Percentiles rank a stretch among this genome's conserved stretches.
phyloP scores from a whole-genome alignment of 2,329 filamentous ascomycete genomes.

The Aspergillus awamori region DNA sequence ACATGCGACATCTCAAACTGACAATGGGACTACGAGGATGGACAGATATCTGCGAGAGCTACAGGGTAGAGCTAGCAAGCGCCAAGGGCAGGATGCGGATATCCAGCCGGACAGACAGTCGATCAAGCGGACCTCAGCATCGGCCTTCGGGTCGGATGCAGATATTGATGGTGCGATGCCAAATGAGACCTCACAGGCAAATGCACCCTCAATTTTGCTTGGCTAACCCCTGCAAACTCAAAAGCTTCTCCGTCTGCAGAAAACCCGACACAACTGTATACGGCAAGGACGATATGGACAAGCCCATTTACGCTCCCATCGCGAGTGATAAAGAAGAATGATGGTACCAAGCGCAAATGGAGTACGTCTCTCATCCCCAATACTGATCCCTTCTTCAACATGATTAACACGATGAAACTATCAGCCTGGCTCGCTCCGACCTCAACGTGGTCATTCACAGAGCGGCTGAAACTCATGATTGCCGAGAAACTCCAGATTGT shows the following conservation, averaged over 20 bases:
- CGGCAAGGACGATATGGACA: slow-evolving; percentile 21
- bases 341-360: slow-evolving; percentile 33
- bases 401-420: background rate
- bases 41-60: no score
- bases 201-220: no score
- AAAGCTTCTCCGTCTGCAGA: background rate
- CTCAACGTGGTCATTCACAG: slow-evolving; percentile 30
- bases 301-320: slow-evolving; percentile 26
- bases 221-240: background rate
- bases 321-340: slow-evolving; percentile 19
- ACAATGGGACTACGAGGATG: no score
- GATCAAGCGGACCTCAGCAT: slow-evolving; percentile 2
- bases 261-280: background rate
- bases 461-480: slow-evolving; percentile 29
- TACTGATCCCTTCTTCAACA: background rate
- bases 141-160: slow-evolving; percentile 12
- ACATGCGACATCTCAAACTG: no score
- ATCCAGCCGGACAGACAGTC: background rate
- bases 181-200: no score
- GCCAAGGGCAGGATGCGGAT: slow-evolving; percentile 1
- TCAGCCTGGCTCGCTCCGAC: slow-evolving; percentile 28
- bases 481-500: slow-evolving; percentile 12
- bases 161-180: background rate
- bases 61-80: no score
- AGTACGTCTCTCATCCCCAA: slow-evolving; percentile 29